These are phyloP conservation scores for Stipa capillata DNA, from an alignment of 176 grass and related monocot genomes.

Conservation along the genomic window DNA sequence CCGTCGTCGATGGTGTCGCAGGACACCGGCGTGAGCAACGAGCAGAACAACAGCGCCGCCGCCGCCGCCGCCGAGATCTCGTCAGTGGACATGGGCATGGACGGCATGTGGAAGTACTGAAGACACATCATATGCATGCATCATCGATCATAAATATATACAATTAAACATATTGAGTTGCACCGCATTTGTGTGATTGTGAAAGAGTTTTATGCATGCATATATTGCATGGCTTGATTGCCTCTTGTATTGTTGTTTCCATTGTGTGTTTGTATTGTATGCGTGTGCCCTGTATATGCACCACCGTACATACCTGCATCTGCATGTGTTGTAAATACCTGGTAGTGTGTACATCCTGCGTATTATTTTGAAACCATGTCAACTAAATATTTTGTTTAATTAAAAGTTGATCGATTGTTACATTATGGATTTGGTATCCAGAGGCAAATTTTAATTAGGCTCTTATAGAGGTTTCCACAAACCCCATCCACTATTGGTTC, in stretches of 20 bases:
- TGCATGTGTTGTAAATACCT: background rate
- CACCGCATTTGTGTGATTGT: background rate
- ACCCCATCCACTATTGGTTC: background rate
- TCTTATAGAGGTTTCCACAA: background rate
- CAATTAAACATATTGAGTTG: background rate
- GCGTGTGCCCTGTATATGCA: background rate
- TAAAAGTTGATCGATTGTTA: background rate
- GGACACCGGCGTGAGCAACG: constrained; percentile 4
- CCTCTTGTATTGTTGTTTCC: background rate
- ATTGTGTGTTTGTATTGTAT: background rate
- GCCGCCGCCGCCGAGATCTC: background rate
- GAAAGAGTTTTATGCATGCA: background rate
- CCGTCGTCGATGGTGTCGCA: constrained; percentile 13
- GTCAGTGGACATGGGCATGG: background rate
- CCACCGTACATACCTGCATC: background rate
- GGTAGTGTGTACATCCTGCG: background rate
- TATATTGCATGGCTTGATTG: background rate
- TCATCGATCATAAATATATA: background rate
- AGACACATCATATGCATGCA: background rate
- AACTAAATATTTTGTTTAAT: constrained; percentile 1
- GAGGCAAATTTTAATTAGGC: no score
- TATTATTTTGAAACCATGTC: background rate
- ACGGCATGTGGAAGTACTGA: background rate
- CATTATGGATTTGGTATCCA: background rate
- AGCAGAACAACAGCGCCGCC: background rate